phyloP scores from a whole-genome alignment of 1,284 basidiomycete species.

The Marasmius sp. region DNA sequence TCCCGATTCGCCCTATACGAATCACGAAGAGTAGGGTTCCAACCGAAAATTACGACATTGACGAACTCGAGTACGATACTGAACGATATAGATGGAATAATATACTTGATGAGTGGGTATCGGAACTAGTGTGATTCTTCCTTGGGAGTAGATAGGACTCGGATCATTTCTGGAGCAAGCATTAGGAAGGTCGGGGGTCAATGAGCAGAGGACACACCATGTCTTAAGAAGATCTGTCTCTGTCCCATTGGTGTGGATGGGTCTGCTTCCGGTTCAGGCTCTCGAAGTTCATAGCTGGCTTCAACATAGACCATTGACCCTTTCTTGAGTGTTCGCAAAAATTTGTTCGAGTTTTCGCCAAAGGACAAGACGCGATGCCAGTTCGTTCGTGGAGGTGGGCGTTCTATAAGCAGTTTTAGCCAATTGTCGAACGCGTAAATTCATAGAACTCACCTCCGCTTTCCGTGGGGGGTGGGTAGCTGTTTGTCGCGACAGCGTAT shows the following conservation, averaged over 20 bases:
- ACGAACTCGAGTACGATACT: neutral
- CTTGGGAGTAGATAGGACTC: constrained; percentile 20
- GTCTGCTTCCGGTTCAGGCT: constrained; percentile 63
- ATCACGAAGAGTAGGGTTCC: constrained; percentile 6
- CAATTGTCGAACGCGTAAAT: neutral
- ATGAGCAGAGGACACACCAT: constrained; percentile 47
- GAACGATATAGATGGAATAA: neutral
- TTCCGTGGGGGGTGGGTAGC: constrained; percentile 55
- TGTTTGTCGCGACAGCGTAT: constrained; percentile 69
- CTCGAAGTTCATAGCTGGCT: constrained; percentile 70
- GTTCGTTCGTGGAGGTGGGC: constrained; percentile 52
- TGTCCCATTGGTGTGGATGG: constrained; percentile 65
- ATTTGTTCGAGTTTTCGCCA: constrained; percentile 52
- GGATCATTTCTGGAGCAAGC: constrained; percentile 19
- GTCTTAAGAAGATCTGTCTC: constrained; percentile 76
- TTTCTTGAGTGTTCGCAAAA: constrained; percentile 61
- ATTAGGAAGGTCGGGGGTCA: neutral
- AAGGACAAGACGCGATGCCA: constrained; percentile 80
- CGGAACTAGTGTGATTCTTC: neutral
- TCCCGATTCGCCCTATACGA: constrained; percentile 10
- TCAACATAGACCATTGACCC: constrained; percentile 78
- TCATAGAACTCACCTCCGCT: constrained; percentile 57
- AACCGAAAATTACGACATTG: neutral
- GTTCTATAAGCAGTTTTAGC: constrained; percentile 38
- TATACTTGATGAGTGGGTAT: neutral